These are phyloP conservation scores for Neonectria magnoliae DNA, from an alignment of 2,329 filamentous ascomycete species.

Conservation along the genomic window DNA sequence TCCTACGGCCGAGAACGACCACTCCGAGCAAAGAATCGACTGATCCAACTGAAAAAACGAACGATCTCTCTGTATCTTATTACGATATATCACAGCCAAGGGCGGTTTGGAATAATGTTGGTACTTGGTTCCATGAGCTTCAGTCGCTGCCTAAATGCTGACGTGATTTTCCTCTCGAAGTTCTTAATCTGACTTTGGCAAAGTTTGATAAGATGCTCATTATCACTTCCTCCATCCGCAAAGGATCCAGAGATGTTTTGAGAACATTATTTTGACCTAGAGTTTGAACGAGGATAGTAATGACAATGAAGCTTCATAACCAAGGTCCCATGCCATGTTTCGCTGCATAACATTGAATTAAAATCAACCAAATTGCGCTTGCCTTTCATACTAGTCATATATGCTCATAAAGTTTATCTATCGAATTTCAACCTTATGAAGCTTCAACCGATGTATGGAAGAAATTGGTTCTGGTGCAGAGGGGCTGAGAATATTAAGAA, in stretches of 20 bases:
- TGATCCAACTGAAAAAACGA: not conserved
- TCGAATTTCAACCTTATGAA: no score
- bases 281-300: not conserved
- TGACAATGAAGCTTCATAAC: not conserved
- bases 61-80: not conserved
- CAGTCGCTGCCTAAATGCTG: no score
- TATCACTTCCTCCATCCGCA: not conserved
- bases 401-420: not conserved
- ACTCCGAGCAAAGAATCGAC: not conserved
- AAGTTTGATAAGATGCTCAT: not conserved
- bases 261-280: fast-evolving
- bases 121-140: not conserved
- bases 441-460: not conserved
- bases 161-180: not conserved
- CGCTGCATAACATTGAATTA: not conserved
- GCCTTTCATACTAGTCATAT: not conserved
- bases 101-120: no score
- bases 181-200: not conserved
- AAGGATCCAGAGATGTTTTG: not conserved
- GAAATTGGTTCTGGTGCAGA: not conserved
- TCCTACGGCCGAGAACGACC: not conserved
- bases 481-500: not conserved
- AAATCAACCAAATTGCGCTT: not conserved
- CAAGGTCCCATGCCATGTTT: not conserved
- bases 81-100: not conserved